Evolutionary conservation across 1,284 basidiomycete genomes (phyloP).

Genomic region (Naganishia sp.): DNA sequence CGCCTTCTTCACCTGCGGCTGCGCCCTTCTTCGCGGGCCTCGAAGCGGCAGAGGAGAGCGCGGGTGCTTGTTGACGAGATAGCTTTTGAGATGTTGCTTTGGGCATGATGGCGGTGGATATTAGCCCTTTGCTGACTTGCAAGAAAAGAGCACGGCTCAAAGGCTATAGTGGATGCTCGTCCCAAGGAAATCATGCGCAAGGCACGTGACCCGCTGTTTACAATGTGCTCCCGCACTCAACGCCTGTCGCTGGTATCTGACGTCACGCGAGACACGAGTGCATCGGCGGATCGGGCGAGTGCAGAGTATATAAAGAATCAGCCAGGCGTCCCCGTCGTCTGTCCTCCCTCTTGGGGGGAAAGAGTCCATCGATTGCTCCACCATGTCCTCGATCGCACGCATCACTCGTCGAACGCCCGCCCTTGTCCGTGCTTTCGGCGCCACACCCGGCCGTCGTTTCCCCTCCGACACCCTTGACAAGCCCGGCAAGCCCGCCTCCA

Average conservation of each 20-base stretch:
- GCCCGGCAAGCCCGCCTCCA: slow-evolving; percentile 16
- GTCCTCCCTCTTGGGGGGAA: neutral
- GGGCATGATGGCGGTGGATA: slow-evolving; percentile 64
- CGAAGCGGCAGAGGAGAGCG: slow-evolving; percentile 59
- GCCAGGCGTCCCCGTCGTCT: neutral
- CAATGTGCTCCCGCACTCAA: no score
- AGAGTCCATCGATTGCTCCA: neutral
- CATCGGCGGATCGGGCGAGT: neutral
- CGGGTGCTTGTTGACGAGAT: slow-evolving; percentile 59
- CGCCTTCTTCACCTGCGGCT: slow-evolving; percentile 28
- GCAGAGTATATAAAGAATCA: slow-evolving; percentile 1
- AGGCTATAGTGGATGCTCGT: neutral
- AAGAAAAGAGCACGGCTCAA: no score
- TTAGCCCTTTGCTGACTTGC: no score
- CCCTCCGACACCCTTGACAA: slow-evolving; percentile 16
- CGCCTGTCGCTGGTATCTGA: slow-evolving; percentile 1
- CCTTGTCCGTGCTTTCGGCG: slow-evolving; percentile 3
- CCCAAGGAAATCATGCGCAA: slow-evolving; percentile 11
- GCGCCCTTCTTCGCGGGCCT: slow-evolving; percentile 45
- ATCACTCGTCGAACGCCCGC: slow-evolving; percentile 5
- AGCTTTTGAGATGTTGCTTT: slow-evolving; percentile 84
- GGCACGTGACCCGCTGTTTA: slow-evolving; percentile 1
- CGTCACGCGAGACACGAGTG: slow-evolving; percentile 6
- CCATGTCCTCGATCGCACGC: slow-evolving; percentile 8
- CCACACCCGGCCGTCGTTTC: neutral